Conservation (phyloP, 805 yeast species). For the Schwanniomyces vanrijiae region DNA sequence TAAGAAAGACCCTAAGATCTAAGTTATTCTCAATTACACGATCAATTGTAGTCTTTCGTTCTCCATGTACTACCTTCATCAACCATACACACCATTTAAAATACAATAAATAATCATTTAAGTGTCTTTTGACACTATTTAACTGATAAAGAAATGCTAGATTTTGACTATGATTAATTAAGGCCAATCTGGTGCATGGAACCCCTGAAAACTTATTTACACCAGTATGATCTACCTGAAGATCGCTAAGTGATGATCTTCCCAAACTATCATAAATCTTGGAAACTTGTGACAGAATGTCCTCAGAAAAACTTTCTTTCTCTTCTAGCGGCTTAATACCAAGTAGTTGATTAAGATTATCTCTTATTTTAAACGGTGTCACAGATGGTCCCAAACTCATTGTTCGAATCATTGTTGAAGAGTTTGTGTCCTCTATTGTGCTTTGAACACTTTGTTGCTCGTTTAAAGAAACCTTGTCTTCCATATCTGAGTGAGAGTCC, state of each 20-base stretch:
- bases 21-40: conserved; percentile 11
- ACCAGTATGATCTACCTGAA: neutral
- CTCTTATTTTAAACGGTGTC: conserved; percentile 17
- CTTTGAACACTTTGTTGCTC: neutral
- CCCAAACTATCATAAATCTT: neutral
- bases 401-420: neutral
- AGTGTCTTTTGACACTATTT: conserved; percentile 5
- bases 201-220: conserved; percentile 7
- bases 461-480: neutral
- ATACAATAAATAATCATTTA: conserved; percentile 14
- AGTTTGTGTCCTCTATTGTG: neutral
- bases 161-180: conserved; percentile 10
- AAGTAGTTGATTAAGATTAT: conserved; percentile 9
- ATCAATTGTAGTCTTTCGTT: conserved; percentile 5
- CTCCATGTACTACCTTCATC: conserved; percentile 1
- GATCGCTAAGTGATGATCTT: conserved; percentile 3
- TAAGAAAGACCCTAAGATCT: conserved; percentile 9
- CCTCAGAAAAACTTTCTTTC: neutral
- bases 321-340: neutral
- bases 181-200: conserved; percentile 18
- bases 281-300: neutral
- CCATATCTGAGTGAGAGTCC: conserved; percentile 3
- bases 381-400: conserved; percentile 7
- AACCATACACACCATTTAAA: conserved; percentile 18
- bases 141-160: conserved; percentile 14